Conservation (phyloP, 1,139 yeast species). For the Candida sp. region DNA sequence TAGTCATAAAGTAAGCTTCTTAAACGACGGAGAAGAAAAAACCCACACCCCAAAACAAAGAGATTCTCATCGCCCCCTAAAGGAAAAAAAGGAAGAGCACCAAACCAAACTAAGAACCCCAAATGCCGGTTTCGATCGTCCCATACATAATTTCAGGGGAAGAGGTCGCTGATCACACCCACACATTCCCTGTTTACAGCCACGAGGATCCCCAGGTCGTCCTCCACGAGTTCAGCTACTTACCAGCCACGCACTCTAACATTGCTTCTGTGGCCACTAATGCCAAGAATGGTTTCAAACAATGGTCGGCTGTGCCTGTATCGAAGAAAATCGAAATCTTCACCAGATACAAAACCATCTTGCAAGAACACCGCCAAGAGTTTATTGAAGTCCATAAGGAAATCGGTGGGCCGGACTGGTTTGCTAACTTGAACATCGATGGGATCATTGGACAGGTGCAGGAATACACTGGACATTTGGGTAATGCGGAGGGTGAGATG, state of each 20-base stretch:
- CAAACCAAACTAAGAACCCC: not conserved
- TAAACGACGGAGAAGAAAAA: too few species aligned
- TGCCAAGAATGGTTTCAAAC: conserved; percentile 29
- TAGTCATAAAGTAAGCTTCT: too few species aligned
- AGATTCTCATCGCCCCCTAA: not conserved
- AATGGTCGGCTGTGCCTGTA: conserved; percentile 25
- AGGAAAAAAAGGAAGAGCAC: not conserved
- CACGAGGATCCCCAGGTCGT: conserved; percentile 12
- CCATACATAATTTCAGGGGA: conserved; percentile 25
- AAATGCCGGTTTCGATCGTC: conserved; percentile 6
- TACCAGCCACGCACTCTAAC: conserved; percentile 11
- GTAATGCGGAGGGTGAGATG: conserved; percentile 27
- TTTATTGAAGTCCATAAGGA: conserved; percentile 31
- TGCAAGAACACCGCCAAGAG: conserved; percentile 18
- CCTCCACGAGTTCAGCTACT: conserved; percentile 16
- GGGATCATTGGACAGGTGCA: conserved; percentile 24
- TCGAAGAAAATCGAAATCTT: conserved; percentile 24
- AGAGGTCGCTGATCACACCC: conserved; percentile 14
- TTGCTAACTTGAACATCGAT: conserved; percentile 40
- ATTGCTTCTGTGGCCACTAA: conserved; percentile 9
- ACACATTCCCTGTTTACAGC: conserved; percentile 17
- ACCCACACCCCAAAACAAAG: too few species aligned
- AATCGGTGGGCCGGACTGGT: conserved; percentile 41
- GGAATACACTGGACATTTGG: conserved; percentile 24
- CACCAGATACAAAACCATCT: conserved; percentile 17